phyloP scores from a whole-genome alignment of 1,139 yeast genomes.

The Suhomyces terraborum region DNA sequence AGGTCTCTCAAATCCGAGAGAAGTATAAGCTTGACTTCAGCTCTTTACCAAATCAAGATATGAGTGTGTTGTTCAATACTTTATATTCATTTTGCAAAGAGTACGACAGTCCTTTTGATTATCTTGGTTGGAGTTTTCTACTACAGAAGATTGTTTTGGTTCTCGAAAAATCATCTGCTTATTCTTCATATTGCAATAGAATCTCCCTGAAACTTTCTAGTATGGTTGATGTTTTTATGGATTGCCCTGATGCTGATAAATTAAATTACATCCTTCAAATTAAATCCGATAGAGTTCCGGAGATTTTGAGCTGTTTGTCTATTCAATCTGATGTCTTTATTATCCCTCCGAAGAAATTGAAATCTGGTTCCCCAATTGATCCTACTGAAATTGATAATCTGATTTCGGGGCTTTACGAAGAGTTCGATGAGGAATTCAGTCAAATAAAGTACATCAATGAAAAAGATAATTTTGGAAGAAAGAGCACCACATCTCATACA shows the following conservation, averaged over 20 bases:
- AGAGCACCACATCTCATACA: not conserved
- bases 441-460: not conserved
- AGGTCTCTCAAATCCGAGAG: too few species aligned
- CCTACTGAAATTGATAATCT: not conserved
- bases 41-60: not conserved
- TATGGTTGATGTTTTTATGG: not conserved
- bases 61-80: not conserved
- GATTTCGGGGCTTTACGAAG: not conserved
- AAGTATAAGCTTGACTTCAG: not conserved
- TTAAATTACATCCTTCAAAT: not conserved
- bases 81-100: not conserved
- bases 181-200: not conserved
- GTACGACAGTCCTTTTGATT: not conserved
- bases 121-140: not conserved
- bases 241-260: not conserved
- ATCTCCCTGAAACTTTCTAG: not conserved
- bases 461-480: not conserved
- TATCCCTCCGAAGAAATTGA: not conserved
- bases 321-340: not conserved
- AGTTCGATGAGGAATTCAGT: slow-evolving; percentile 2
- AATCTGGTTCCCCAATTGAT: slow-evolving; percentile 1
- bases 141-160: not conserved
- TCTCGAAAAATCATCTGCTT: not conserved
- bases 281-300: not conserved
- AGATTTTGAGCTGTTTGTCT: not conserved